Evolutionary conservation across 23 red algal species (phyloP).

Genomic region (Agarophyton chilense): DNA sequence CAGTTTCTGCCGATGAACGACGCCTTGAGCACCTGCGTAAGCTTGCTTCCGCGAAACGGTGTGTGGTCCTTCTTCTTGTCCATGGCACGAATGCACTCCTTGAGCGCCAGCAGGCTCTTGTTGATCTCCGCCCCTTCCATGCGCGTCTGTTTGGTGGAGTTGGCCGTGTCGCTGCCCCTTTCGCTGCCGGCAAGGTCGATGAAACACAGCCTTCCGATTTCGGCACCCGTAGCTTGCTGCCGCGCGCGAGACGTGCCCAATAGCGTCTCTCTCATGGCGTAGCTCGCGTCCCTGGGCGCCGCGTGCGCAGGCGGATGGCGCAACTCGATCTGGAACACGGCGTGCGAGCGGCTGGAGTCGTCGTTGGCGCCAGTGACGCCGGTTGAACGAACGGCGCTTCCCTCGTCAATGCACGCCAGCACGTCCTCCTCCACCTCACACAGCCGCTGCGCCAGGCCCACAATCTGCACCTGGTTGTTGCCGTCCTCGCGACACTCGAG

Average conservation of each 20-base stretch:
- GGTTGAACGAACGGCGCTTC: constrained; percentile 62
- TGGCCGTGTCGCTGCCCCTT: constrained; percentile 80
- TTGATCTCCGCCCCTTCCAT: constrained; percentile 97
- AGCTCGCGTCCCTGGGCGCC: constrained; percentile 15
- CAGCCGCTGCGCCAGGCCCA: constrained; percentile 63
- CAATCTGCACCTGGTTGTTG: constrained; percentile 69
- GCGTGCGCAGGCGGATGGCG: constrained; percentile 12
- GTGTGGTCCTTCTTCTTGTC: constrained; percentile 75
- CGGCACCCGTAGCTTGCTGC: constrained; percentile 16
- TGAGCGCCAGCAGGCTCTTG: constrained; percentile 89
- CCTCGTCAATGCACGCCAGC: constrained; percentile 43
- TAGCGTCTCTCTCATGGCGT: constrained; percentile 40
- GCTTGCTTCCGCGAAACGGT: constrained; percentile 91
- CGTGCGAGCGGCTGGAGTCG: constrained; percentile 87
- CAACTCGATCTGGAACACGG: constrained; percentile 78
- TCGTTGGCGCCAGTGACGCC: constrained; percentile 90
- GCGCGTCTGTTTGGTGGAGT: constrained; percentile 72
- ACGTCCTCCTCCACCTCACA: constrained; percentile 78
- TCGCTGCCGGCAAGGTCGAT: constrained; percentile 97
- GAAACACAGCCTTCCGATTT: constrained; percentile 75
- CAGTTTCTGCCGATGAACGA: constrained; percentile 86
- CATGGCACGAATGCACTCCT: constrained; percentile 89
- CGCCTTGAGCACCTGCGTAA: constrained; percentile 92
- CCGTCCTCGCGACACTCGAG: constrained; percentile 85
- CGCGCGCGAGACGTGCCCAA: not conserved